Base-by-base conservation (phyloP, 1,284 basidiomycete genomes). In the Tremellales sp. region DNA sequence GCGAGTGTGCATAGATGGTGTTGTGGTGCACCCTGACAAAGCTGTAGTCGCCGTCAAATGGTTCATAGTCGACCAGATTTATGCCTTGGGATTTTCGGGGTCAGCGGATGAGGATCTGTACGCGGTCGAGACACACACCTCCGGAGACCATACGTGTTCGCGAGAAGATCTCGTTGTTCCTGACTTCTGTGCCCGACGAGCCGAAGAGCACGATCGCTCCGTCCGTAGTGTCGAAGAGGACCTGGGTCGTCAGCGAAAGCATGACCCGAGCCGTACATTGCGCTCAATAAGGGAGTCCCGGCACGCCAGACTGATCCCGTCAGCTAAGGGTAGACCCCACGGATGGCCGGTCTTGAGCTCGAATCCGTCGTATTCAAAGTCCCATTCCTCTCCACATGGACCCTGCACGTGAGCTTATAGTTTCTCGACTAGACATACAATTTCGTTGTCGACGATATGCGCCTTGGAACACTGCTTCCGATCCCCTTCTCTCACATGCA, bases 371-470 rank as follows among this genome's bases (percentile, higher is more conserved):
- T 74, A 74, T 7, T 69, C 67, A 36, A 68, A 63, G 47, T 74
- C 73, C 72, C 73, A 73, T 53, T 74, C 73, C 46, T 74, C 73
- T 8, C 73, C 73, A 25, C 65, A 67, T 4, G 72, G 73, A 2
- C 73, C 73, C 72, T 74, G 37, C 16, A 40, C 18, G 9, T 10
- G 31, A 13, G n/a, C 5, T 28, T 29, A 22, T 13, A 8, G 19
- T 21, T 14, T 26, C 39, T 12, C 16, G n/a, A 38, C 26, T 24
- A 33, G 1, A 50, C 65, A 46, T 26, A 71, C 72, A 40, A 74
- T 73, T 24, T 68, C 71, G 48, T 74, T 74, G 31, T 67, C 53
- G 5, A 54, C 48, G 5, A 73, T 50, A 8, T 53, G 47, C 2
- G 62, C 69, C 14, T 56, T 60, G 14, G 54, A 53, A 47, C 73